A percentile compares a stretch with the other conserved stretches of the same genome.
Evolutionary conservation across 352 stramenopile species (phyloP).

Genomic region (Peronospora farinosa): DNA sequence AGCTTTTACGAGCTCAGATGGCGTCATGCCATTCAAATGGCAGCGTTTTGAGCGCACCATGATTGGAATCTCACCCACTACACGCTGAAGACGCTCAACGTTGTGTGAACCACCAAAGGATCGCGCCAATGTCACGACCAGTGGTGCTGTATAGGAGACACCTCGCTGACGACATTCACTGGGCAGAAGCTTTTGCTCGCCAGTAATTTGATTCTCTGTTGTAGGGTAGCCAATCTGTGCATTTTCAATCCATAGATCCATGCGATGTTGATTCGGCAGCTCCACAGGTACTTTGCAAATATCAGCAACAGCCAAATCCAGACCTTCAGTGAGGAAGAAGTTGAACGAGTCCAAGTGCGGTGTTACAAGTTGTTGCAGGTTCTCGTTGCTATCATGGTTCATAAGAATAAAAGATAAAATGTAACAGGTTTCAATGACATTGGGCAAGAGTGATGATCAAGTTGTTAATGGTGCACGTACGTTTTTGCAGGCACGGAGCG

Average conservation of each 20-base stretch:
- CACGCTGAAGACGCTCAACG: conserved; percentile 76
- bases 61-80: conserved; percentile 94
- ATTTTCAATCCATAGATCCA: conserved; percentile 90
- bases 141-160: conserved; percentile 92
- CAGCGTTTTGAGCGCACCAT: conserved; percentile 96
- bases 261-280: conserved; percentile 79
- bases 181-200: conserved; percentile 83
- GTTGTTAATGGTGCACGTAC: conserved; percentile 26
- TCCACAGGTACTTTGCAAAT: conserved; percentile 88
- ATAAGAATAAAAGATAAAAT: conserved; percentile 12
- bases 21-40: conserved; percentile 87
- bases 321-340: conserved; percentile 94
- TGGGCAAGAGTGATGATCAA: conserved; percentile 16
- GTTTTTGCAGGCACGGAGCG: conserved; percentile 65
- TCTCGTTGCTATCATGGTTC: conserved; percentile 54
- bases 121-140: conserved; percentile 90
- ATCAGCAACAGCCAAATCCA: conserved; percentile 89
- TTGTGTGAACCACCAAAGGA: conserved; percentile 75
- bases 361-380: conserved; percentile 87
- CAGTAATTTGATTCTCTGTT: conserved; percentile 75
- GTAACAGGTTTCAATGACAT: not conserved
- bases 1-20: conserved; percentile 82
- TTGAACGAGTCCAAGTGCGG: conserved; percentile 99
- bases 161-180: conserved; percentile 95
- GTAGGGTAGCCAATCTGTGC: conserved; percentile 90